These are phyloP conservation scores for Solanum infundibuliforme DNA, from an alignment of 257 asterid species.

Conservation along the genomic window DNA sequence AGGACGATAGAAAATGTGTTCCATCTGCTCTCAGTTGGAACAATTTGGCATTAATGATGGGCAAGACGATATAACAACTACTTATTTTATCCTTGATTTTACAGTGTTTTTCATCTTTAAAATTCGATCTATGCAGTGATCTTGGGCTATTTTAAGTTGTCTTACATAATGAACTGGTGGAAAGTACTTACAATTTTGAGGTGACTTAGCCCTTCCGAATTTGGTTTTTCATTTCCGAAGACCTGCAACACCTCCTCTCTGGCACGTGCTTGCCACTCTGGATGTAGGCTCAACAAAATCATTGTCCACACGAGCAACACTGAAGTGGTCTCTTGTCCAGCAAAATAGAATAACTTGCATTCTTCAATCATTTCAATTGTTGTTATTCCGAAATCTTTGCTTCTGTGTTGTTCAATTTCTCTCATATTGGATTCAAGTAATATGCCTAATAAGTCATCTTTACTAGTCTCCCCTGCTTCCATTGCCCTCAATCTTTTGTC, in stretches of 20 bases:
- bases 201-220: slow-evolving; percentile 13
- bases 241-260: slow-evolving; percentile 23
- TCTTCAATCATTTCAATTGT: slow-evolving; percentile 20
- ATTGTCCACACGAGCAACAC: slow-evolving; percentile 43
- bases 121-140: too few relatives aligned
- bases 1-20: not conserved
- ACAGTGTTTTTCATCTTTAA: too few relatives aligned
- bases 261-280: slow-evolving; percentile 27
- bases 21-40: not conserved
- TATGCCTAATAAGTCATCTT: slow-evolving; percentile 5
- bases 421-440: slow-evolving; percentile 8
- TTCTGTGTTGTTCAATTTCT: slow-evolving; percentile 3
- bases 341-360: slow-evolving; percentile 40
- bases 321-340: slow-evolving; percentile 51
- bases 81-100: too few relatives aligned
- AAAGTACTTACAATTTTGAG: slow-evolving; percentile 19
- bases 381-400: slow-evolving; percentile 5
- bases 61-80: too few relatives aligned
- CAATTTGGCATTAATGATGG: not conserved
- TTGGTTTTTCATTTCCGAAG: slow-evolving; percentile 20
- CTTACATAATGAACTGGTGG: not conserved
- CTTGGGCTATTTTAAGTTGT: not conserved
- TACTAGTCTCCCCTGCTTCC: slow-evolving; percentile 4
- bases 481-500: slow-evolving; percentile 19
- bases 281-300: slow-evolving; percentile 16